phyloP scores from a whole-genome alignment of 1,284 basidiomycete genomes.

The Ustilago shanxiensis region DNA sequence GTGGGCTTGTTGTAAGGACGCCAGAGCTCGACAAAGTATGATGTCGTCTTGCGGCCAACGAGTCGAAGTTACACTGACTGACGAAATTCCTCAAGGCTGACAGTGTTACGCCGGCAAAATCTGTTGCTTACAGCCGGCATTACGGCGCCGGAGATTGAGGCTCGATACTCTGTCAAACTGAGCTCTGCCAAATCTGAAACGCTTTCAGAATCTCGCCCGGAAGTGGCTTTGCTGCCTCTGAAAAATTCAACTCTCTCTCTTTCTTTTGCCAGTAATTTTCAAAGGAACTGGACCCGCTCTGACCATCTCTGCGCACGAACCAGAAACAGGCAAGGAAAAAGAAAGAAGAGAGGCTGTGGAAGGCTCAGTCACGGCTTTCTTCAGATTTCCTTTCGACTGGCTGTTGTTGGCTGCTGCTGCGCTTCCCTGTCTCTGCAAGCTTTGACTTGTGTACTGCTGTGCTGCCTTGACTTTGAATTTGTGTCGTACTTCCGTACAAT shows the following conservation, averaged over 20 bases:
- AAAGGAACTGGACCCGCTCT: constrained; percentile 18
- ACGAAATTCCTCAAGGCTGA: too few relatives aligned
- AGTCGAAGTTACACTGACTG: too few relatives aligned
- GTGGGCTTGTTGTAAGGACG: too few relatives aligned
- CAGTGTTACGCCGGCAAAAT: neutral
- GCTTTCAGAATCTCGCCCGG: neutral
- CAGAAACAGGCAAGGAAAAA: constrained; percentile 1
- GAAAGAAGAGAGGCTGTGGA: neutral
- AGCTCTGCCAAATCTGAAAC: neutral
- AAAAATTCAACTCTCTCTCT: neutral
- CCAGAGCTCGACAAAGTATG: too few relatives aligned
- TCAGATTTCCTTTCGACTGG: neutral
- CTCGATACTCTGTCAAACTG: neutral
- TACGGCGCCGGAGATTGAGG: neutral
- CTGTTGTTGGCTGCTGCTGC: too few relatives aligned
- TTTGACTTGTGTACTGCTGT: neutral
- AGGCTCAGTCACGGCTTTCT: constrained; percentile 16
- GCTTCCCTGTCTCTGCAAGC: neutral
- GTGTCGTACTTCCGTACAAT: neutral
- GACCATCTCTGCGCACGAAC: constrained; percentile 25
- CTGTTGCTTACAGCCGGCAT: neutral
- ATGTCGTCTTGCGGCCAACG: too few relatives aligned
- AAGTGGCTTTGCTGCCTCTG: constrained; percentile 4
- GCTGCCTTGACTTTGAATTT: neutral
- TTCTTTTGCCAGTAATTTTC: neutral